Evolutionary conservation across 371 early-diverging fungal species (phyloP).

Genomic region (Caulochytrium protostelioides): DNA sequence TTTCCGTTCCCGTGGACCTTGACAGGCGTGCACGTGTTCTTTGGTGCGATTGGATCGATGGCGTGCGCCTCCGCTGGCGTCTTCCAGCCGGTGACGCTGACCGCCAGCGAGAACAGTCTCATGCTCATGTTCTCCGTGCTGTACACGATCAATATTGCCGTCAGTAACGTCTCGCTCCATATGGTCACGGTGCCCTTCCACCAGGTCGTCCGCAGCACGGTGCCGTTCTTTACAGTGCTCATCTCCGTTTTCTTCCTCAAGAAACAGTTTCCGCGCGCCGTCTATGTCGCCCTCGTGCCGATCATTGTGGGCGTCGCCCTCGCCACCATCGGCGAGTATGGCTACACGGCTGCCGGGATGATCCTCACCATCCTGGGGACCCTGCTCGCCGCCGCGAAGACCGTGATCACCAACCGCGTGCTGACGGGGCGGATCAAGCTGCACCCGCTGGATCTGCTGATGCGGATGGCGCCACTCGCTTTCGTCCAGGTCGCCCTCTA

Average conservation of each 20-base stretch:
- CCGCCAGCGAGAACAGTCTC: slow-evolving; percentile 27
- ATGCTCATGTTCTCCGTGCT: slow-evolving; percentile 61
- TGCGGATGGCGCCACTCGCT: slow-evolving; percentile 60
- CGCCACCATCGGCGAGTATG: slow-evolving; percentile 63
- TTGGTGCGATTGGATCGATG: slow-evolving; percentile 36
- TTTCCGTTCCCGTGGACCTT: slow-evolving; percentile 73
- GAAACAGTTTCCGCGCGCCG: not conserved
- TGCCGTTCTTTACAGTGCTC: slow-evolving; percentile 55
- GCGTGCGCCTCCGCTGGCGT: slow-evolving; percentile 11
- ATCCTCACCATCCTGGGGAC: slow-evolving; percentile 60
- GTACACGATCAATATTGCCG: slow-evolving; percentile 73
- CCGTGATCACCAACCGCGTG: slow-evolving; percentile 61
- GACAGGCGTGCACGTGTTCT: slow-evolving; percentile 62
- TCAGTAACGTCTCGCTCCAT: slow-evolving; percentile 61
- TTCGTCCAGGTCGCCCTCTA: slow-evolving; percentile 47
- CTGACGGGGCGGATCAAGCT: slow-evolving; percentile 47
- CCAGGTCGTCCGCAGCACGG: slow-evolving; percentile 69
- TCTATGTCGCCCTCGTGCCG: not conserved
- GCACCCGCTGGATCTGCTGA: slow-evolving; percentile 55
- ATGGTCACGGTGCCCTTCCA: slow-evolving; percentile 50
- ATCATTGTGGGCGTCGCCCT: slow-evolving; percentile 58
- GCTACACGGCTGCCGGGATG: slow-evolving; percentile 43
- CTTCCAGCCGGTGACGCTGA: slow-evolving; percentile 34
- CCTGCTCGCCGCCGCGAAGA: slow-evolving; percentile 55
- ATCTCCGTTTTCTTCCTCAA: slow-evolving; percentile 10